phyloP scores from a whole-genome alignment of 176 grass and related monocot genomes.

The maize (Zea mays) region DNA sequence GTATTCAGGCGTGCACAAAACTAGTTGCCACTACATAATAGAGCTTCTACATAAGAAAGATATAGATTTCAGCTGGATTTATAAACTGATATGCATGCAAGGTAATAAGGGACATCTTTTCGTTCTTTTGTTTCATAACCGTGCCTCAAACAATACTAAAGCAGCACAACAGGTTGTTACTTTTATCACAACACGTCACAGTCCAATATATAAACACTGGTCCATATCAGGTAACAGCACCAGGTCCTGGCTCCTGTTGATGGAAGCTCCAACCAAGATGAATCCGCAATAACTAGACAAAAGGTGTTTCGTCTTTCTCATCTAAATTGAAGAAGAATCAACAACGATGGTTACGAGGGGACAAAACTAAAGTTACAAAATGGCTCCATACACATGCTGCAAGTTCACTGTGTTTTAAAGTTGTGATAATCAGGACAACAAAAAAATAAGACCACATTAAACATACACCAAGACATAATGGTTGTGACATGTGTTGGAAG shows the following conservation, averaged over 20 bases:
- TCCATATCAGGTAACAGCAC: not conserved
- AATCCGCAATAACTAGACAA: not conserved
- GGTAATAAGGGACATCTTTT: not conserved
- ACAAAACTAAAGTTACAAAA: conserved; percentile 1
- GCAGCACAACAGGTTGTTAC: not conserved
- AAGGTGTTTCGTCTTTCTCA: conserved; percentile 1
- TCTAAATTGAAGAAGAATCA: conserved; percentile 2
- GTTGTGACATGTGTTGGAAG: not conserved
- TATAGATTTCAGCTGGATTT: not conserved
- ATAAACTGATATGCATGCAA: conserved; percentile 9
- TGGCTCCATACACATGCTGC: not conserved
- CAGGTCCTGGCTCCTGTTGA: conserved; percentile 11
- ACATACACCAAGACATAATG: not conserved
- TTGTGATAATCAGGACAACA: conserved; percentile 4
- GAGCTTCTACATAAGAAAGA: conserved; percentile 8
- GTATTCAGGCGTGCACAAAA: conserved; percentile 17
- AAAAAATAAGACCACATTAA: not conserved
- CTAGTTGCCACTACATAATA: not conserved
- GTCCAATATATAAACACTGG: conserved; percentile 6
- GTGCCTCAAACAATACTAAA: not conserved
- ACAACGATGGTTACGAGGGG: not conserved
- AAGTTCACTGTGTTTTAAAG: not conserved
- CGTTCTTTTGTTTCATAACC: not conserved
- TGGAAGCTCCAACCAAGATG: not conserved
- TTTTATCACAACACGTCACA: not conserved